Evolutionary conservation across 164 flowering plant species (phyloP), one percentile per base, ranked within the genome.

Genomic region (Aristolochia fimbriata): DNA sequence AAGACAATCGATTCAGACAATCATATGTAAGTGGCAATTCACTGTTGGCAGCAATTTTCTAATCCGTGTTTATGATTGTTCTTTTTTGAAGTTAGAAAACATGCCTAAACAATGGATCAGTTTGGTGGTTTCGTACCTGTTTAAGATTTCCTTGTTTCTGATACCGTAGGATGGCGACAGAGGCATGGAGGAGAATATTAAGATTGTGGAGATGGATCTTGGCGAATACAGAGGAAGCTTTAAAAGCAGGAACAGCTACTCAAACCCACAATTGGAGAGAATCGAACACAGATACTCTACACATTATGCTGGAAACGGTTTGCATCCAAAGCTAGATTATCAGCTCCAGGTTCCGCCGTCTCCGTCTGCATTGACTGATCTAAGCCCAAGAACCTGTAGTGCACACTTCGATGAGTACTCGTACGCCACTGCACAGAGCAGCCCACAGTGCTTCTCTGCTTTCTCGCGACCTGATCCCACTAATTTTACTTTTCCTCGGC

Each of bases 121-220:
- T 27, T 27, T 27, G 30, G 31, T 27, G 30, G 31, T 49, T 49
- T 54, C 17, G 12, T 30, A 48, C 15, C 19, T 25, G 46, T 17
- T 33, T 11, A 20, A 33, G 15, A 19, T 46, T 20, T 17, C 47
- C 23, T 53, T 53, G 30, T 27, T 13, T 53, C 3, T 25, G 19
- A 43, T 61, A 11, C 57, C 70, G 47, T 63, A 88, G 96, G 88
- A 86, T 48, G 63, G 64, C 46, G 83, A 80, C 12, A 78, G 77
- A 60, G 74, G 75, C 47, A 58, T 74, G 70, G 96, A 89, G 57
- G 98, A 93, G 74, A 81, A 86, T 73, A 77, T 87, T 24, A 93
- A 89, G 81, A 82, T 88, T 48, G 96, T 88, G 49, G 96, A 88
- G 72, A 85, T 88, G 86, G 91, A 88, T 60, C 51, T 67, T 27